Evolutionary conservation across 106 monocot species (phyloP).

Genomic region (Allium fistulosum): DNA sequence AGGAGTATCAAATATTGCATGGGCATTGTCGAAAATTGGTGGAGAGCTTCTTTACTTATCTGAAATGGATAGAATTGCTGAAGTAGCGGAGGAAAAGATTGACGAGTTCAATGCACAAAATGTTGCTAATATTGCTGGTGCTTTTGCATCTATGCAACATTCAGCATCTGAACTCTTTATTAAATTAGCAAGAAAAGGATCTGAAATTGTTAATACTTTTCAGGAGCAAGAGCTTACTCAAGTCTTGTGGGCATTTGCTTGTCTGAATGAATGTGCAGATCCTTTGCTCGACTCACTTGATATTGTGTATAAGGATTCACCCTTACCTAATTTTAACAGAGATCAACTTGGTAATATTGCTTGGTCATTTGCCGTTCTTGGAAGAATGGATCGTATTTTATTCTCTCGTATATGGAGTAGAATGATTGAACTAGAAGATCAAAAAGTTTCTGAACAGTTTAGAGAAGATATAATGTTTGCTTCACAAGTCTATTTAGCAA

Average conservation of each 20-base stretch:
- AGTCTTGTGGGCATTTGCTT: conserved; percentile 89
- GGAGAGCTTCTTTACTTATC: conserved; percentile 82
- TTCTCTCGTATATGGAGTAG: conserved; percentile 71
- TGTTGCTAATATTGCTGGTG: conserved; percentile 84
- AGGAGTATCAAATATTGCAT: conserved; percentile 86
- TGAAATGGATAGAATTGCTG: conserved; percentile 94
- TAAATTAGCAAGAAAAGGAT: conserved; percentile 45
- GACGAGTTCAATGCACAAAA: conserved; percentile 87
- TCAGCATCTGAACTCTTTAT: conserved; percentile 65
- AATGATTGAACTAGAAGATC: conserved; percentile 44
- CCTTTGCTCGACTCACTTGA: conserved; percentile 63
- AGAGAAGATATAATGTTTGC: conserved; percentile 90
- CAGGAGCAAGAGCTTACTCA: conserved; percentile 86
- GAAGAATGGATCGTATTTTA: conserved; percentile 61
- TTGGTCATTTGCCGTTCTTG: conserved; percentile 94
- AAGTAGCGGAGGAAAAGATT: conserved; percentile 61
- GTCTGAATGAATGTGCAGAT: conserved; percentile 62
- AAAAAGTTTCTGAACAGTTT: conserved; percentile 65
- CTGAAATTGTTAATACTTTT: conserved; percentile 56
- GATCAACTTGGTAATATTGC: conserved; percentile 86
- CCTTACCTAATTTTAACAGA: conserved; percentile 46
- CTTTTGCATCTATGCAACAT: conserved; percentile 92
- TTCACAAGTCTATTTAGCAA: conserved; percentile 72
- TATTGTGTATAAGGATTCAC: conserved; percentile 23
- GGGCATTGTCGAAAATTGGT: conserved; percentile 96